Evolutionary conservation across 768 basidiomycete species (phyloP), one percentile per base, ranked within the genome.

Genomic region (Leccinum arenicola): DNA sequence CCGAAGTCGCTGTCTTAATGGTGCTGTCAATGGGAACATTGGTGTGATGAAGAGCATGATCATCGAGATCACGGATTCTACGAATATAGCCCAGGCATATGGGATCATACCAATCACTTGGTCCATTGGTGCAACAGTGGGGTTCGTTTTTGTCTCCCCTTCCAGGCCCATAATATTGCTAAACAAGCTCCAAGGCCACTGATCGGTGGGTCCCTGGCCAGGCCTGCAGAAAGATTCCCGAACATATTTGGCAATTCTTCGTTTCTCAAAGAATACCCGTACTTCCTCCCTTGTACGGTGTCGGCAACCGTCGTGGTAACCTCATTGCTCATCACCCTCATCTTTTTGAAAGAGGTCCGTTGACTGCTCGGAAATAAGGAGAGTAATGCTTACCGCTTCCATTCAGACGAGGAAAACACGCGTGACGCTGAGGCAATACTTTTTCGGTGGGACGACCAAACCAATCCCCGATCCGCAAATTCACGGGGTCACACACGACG

Each of bases 261-360:
- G 15, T 89, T 92, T 64, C 80, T 86, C 79, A 79, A 77, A 61
- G 67, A 78, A 53, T 87, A 86, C 69, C 89, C 90, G 0, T 91
- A 92, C 71, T 88, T 89, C 68, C 76, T 90, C n/a, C 83, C 89
- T 0, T 89, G 88, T 63, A 78, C 84, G 12, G 80, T 88, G 15
- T 76, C 85, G 4, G 86, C 85, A 0, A 80, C 79, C 1, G 79
- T 85, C 63, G 76, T 84, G 1, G 70, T 73, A 9, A 8, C 84
- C 11, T 80, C 80, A 9, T 84, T 80, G 78, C 38, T 83, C 14
- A 68, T 85, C 11, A 76, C 80, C 0, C 70, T 78, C 40, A 40
- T 83, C 6, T 85, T 78, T 67, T 70, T 90, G 48, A 80, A 81
- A 61, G 89, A 90, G 76, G 81, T 80, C 6, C 6, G 54, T 57